Evolutionary conservation across 768 basidiomycete species (phyloP).

Genomic region (Jaapia argillacea): DNA sequence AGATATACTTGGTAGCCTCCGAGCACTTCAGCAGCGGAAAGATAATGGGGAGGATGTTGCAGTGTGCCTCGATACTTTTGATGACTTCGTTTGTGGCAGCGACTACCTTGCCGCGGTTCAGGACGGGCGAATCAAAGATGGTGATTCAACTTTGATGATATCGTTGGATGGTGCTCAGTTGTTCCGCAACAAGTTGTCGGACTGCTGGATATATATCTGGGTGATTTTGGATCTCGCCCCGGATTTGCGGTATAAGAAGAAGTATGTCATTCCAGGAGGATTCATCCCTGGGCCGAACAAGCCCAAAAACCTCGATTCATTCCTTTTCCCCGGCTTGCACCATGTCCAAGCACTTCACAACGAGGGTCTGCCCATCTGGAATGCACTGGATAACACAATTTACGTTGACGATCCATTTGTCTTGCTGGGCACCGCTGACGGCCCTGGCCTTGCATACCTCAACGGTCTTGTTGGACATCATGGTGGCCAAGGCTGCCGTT

Average conservation of each 20-base stretch:
- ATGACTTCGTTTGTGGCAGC: conserved; percentile 3
- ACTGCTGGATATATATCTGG: conserved; percentile 23
- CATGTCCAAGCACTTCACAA: conserved; percentile 19
- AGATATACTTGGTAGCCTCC: neutral
- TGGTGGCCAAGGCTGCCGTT: conserved; percentile 12
- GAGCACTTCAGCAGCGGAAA: neutral
- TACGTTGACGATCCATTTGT: conserved; percentile 10
- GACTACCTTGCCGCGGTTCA: conserved; percentile 5
- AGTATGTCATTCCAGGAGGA: conserved; percentile 17
- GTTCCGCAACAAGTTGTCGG: conserved; percentile 22
- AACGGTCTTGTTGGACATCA: conserved; percentile 18
- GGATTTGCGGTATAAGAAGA: conserved; percentile 18
- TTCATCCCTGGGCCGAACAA: conserved; percentile 22
- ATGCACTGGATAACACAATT: conserved; percentile 5
- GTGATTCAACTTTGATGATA: conserved; percentile 21
- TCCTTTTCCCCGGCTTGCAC: conserved; percentile 18
- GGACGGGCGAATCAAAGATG: conserved; percentile 3
- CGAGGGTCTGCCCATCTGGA: conserved; percentile 14
- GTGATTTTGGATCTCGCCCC: conserved; percentile 21
- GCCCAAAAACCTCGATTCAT: conserved; percentile 18
- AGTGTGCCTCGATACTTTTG: neutral
- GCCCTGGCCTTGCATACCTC: conserved; percentile 4
- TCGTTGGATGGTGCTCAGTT: conserved; percentile 31
- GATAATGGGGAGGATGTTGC: no score
- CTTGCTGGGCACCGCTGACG: conserved; percentile 11